Evolutionary conservation across 116 monocot genomes (phyloP).

Genomic region (Iris pallida): DNA sequence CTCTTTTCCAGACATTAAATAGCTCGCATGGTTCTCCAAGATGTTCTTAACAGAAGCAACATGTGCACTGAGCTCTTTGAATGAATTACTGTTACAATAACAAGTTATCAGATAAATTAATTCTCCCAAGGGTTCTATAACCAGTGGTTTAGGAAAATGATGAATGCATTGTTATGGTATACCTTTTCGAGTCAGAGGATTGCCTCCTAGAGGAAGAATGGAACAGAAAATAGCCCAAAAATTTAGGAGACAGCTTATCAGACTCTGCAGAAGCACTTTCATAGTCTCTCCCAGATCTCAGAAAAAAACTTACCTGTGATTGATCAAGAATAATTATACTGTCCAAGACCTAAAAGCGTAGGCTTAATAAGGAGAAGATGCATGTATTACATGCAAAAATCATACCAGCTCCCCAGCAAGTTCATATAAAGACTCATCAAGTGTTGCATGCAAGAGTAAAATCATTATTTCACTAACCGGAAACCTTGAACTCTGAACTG

Average conservation of each 20-base stretch:
- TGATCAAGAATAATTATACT: constrained; percentile 11
- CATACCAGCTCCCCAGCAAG: constrained; percentile 99
- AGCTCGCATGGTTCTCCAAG: constrained; percentile 92
- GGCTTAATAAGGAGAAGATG: constrained; percentile 10
- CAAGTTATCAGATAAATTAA: neutral
- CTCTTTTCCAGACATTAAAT: constrained; percentile 98
- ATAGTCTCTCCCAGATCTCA: constrained; percentile 96
- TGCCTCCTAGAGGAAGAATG: constrained; percentile 62
- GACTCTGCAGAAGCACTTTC: constrained; percentile 67
- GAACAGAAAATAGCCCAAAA: constrained; percentile 88
- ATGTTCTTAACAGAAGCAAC: constrained; percentile 97
- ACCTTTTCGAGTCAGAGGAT: constrained; percentile 88
- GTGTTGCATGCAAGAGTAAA: constrained; percentile 67
- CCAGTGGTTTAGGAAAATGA: no score
- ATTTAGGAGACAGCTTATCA: constrained; percentile 79
- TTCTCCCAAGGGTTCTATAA: neutral
- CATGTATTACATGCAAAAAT: constrained; percentile 12
- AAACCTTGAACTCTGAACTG: no score
- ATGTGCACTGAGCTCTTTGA: constrained; percentile 90
- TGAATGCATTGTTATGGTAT: neutral
- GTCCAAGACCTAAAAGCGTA: neutral
- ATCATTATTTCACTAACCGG: neutral
- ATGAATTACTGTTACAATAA: constrained; percentile 51
- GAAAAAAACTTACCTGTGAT: constrained; percentile 87
- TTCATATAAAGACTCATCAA: constrained; percentile 95